phyloP scores from a whole-genome alignment of 129 eudicot genomes.

The Chrysanthemum lavandulifolium region DNA sequence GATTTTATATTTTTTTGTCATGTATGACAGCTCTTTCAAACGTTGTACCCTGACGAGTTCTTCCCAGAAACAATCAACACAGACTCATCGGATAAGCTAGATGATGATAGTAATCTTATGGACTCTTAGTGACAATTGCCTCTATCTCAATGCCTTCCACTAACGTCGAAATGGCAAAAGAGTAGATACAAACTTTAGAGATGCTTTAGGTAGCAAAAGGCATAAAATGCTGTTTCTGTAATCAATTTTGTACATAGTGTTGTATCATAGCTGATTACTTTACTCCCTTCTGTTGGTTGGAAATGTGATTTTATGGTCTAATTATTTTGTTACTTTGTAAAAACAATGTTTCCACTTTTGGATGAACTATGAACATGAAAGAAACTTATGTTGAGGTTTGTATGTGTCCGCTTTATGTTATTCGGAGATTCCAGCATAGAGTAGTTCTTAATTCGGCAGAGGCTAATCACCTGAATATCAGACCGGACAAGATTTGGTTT shows the following conservation, averaged over 20 bases:
- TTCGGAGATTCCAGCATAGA: no score
- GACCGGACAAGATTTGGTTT: no score
- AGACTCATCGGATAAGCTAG: conserved; percentile 34
- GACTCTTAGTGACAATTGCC: conserved; percentile 23
- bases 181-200: conserved; percentile 6
- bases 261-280: conserved; percentile 12
- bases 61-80: conserved; percentile 54
- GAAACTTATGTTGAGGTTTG: no score
- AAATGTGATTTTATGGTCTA: neutral
- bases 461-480: no score
- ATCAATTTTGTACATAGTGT: conserved; percentile 14
- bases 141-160: neutral
- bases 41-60: conserved; percentile 56
- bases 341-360: neutral
- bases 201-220: conserved; percentile 7
- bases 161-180: neutral
- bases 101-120: conserved; percentile 36
- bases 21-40: conserved; percentile 53
- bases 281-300: neutral
- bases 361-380: neutral
- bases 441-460: no score
- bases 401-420: no score
- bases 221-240: neutral
- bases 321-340: neutral
- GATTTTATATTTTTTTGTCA: no score